Evolutionary conservation across 2,329 filamentous ascomycete genomes (phyloP), one percentile per base, ranked within the genome.

Genomic region (Hypoxylon sp.): DNA sequence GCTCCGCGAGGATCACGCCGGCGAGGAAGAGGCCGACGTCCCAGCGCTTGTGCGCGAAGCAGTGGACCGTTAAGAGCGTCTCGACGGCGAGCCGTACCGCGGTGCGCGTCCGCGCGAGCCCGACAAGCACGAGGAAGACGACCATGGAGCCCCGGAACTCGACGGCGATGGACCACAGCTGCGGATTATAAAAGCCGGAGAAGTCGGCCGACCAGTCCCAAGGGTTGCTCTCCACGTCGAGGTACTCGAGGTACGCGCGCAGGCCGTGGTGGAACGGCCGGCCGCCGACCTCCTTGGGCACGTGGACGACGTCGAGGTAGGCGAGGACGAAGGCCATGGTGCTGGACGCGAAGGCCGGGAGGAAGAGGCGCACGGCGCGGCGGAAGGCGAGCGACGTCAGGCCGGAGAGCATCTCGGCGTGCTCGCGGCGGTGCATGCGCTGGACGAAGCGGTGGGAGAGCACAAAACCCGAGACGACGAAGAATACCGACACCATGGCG

Each of bases 401-500:
- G 4, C 69, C 63, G 17, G 68, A 64, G 58, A 70, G 70, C 13
- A 74, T 52, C 47, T 72, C 72, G 5, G 56, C 48, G 32, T 78
- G 76, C 44, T 75, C 74, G 7, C 67, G 69, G 37, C 68, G 68
- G 58, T 73, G 70, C 73, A 74, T 74, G 13, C 72, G 69, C 59
- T 73, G 72, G 17, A 80, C 65, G 46, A 77, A 78, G 49, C 79
- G 78, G 56, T 77, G 75, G 15, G 77, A 75, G 3, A 80, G 72
- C 34, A 79, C 78, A 60, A 77, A 79, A 22, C 79, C 79, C 6
- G 78, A 79, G 30, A 80, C 78, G 56, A 80, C 76, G 67, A 80
- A 79, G 67, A 80, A 80, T 6, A 80, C 74, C 15, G 77, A 72
- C 4, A 80, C 79, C 76, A 79, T 79, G 20, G 78, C 75, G 17